Evolutionary conservation across 2,329 filamentous ascomycete species (phyloP).

Genomic region (Paraphoma chrysanthemicola): DNA sequence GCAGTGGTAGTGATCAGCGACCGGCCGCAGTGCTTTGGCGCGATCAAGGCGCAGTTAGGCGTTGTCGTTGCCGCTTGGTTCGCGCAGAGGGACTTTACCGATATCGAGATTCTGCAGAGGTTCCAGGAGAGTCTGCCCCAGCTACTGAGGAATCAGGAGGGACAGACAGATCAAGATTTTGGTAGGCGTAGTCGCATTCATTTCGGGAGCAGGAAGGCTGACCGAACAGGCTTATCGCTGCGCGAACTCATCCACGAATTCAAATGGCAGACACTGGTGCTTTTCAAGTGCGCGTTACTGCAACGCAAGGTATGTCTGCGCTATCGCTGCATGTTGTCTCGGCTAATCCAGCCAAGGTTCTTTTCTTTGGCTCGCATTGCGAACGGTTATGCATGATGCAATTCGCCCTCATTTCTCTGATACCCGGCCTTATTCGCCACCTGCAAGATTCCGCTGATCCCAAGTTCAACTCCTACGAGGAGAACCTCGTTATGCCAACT

Average conservation of each 20-base stretch:
- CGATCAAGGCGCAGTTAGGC: constrained; percentile 85
- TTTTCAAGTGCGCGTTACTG: constrained; percentile 91
- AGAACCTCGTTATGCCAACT: constrained; percentile 76
- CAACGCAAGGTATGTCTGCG: constrained; percentile 79
- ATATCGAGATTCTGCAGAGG: constrained; percentile 84
- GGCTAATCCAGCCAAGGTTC: constrained; percentile 69
- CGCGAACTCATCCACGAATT: constrained; percentile 94
- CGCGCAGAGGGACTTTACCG: constrained; percentile 89
- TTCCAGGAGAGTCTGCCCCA: constrained; percentile 86
- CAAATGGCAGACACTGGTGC: constrained; percentile 89
- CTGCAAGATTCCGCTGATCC: constrained; percentile 96
- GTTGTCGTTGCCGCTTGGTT: constrained; percentile 97
- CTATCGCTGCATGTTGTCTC: not conserved
- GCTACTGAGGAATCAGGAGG: constrained; percentile 67
- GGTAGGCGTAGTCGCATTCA: constrained; percentile 53
- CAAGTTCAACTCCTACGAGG: constrained; percentile 84
- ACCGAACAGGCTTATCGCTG: constrained; percentile 67
- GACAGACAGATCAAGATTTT: constrained; percentile 84
- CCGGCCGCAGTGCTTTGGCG: constrained; percentile 86
- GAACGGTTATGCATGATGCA: constrained; percentile 98
- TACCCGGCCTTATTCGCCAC: constrained; percentile 88
- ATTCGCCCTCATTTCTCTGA: constrained; percentile 93
- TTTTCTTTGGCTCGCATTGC: constrained; percentile 97
- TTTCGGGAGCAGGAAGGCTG: constrained; percentile 48
- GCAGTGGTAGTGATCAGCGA: constrained; percentile 95